Percentiles rank a stretch among this genome's conserved stretches.
Evolutionary conservation across 768 basidiomycete genomes (phyloP).

Genomic region (Boletus eberwhitei): DNA sequence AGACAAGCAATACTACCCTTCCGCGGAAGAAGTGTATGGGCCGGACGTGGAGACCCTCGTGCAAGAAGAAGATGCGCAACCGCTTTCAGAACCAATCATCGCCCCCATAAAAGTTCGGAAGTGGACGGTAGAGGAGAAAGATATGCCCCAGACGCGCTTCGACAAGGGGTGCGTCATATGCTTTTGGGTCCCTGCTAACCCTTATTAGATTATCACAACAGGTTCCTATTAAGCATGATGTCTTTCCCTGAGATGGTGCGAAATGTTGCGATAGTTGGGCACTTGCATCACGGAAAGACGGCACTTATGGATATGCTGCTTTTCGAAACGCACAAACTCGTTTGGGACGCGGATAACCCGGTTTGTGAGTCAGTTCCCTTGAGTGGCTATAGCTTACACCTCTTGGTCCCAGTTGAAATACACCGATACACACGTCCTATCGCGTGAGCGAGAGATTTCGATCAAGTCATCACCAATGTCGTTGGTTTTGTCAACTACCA

Average conservation of each 20-base stretch:
- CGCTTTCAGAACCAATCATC: slow-evolving; percentile 90
- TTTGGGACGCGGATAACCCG: slow-evolving; percentile 88
- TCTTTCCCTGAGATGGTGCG: slow-evolving; percentile 91
- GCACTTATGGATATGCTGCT: slow-evolving; percentile 96
- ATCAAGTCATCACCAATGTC: slow-evolving; percentile 98
- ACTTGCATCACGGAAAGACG: slow-evolving; percentile 97
- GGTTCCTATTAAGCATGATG: slow-evolving; percentile 90
- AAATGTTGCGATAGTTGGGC: slow-evolving; percentile 94
- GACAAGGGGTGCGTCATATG: slow-evolving; percentile 77
- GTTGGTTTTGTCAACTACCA: slow-evolving; percentile 76
- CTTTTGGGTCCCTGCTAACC: not conserved
- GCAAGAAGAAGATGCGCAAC: slow-evolving; percentile 97
- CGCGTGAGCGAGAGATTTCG: slow-evolving; percentile 86
- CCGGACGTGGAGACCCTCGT: slow-evolving; percentile 93
- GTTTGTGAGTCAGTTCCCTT: slow-evolving; percentile 44
- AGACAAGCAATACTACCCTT: slow-evolving; percentile 97
- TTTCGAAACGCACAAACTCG: slow-evolving; percentile 92
- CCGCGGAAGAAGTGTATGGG: slow-evolving; percentile 89
- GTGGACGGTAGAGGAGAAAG: slow-evolving; percentile 95
- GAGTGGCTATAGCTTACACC: slow-evolving; percentile 19
- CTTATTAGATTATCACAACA: slow-evolving; percentile 32
- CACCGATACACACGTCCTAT: slow-evolving; percentile 91
- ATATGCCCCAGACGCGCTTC: slow-evolving; percentile 94
- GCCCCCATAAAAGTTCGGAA: slow-evolving; percentile 92
- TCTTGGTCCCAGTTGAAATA: slow-evolving; percentile 68